These are phyloP conservation scores for Neonectria hederae DNA, from an alignment of 2,329 filamentous ascomycete species.

Conservation along the genomic window DNA sequence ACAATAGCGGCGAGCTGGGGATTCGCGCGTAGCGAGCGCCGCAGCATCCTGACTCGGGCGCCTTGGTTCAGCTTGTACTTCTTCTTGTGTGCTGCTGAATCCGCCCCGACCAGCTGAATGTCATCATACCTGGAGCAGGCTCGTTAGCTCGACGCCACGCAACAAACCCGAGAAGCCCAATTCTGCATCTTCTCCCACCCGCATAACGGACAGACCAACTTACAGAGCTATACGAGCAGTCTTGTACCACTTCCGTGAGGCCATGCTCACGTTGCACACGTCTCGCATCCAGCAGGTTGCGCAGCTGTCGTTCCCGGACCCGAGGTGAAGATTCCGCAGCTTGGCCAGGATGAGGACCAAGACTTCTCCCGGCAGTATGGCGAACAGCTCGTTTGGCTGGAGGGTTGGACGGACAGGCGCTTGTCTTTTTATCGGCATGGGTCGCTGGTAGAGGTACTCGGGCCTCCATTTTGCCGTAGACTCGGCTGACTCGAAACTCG, in stretches of 20 bases:
- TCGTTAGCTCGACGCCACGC: constrained; percentile 27
- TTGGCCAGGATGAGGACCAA: constrained; percentile 64
- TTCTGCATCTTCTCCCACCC: neutral
- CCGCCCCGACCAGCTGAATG: constrained; percentile 67
- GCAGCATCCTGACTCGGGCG: constrained; percentile 64
- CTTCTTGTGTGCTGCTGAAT: constrained; percentile 65
- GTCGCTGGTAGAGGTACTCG: constrained; percentile 36
- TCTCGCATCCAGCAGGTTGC: constrained; percentile 74
- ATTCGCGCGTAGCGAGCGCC: constrained; percentile 65
- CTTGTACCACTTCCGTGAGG: constrained; percentile 62
- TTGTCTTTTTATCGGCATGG: constrained; percentile 35
- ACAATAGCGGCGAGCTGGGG: constrained; percentile 64
- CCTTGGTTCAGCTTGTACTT: constrained; percentile 63
- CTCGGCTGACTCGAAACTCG: constrained; percentile 54
- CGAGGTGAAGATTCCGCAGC: constrained; percentile 62
- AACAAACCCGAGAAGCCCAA: neutral
- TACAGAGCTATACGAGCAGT: constrained; percentile 62
- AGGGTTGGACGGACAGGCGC: constrained; percentile 39
- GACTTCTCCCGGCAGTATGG: constrained; percentile 67
- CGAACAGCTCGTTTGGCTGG: constrained; percentile 62
- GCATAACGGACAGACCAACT: constrained; percentile 38
- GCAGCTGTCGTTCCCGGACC: constrained; percentile 60
- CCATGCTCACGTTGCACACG: constrained; percentile 59
- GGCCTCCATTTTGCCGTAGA: constrained; percentile 37
- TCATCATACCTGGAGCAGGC: constrained; percentile 60